Evolutionary conservation across 1,284 basidiomycete genomes (phyloP).

Genomic region (Tylopilus orsonianus): DNA sequence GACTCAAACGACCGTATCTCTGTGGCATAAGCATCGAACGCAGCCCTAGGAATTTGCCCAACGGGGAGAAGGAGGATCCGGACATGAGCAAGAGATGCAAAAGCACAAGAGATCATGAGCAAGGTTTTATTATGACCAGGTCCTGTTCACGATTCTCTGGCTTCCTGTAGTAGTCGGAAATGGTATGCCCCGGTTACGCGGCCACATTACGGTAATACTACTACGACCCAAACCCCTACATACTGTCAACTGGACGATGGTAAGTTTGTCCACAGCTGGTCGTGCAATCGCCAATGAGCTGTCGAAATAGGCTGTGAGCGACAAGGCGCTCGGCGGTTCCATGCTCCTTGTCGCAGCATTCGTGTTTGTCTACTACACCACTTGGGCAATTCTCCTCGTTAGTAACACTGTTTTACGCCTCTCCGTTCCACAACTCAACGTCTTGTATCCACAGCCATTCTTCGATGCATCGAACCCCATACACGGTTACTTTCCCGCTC

Average conservation of each 20-base stretch:
- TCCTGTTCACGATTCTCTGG: slow-evolving; percentile 2
- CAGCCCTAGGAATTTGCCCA: slow-evolving; percentile 59
- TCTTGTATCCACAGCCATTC: slow-evolving; percentile 65
- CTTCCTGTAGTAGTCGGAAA: too few species aligned
- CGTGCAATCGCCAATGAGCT: slow-evolving; percentile 6
- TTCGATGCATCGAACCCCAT: slow-evolving; percentile 72
- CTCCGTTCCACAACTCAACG: slow-evolving; percentile 1
- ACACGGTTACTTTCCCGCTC: slow-evolving; percentile 77
- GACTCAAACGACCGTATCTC: slow-evolving; percentile 71
- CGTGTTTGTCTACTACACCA: slow-evolving; percentile 88
- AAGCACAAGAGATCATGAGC: slow-evolving; percentile 46
- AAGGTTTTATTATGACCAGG: background rate
- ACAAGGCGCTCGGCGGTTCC: slow-evolving; percentile 75
- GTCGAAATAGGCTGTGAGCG: slow-evolving; percentile 64
- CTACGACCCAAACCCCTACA: slow-evolving; percentile 8
- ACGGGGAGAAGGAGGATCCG: slow-evolving; percentile 77
- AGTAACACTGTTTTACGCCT: slow-evolving; percentile 27
- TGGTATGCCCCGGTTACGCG: too few species aligned
- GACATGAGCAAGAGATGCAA: slow-evolving; percentile 78
- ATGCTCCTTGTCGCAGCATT: slow-evolving; percentile 79
- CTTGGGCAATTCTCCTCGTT: slow-evolving; percentile 87
- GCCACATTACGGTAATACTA: too few species aligned
- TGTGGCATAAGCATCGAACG: slow-evolving; percentile 68
- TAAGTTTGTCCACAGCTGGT: slow-evolving; percentile 17
- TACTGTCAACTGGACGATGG: slow-evolving; percentile 20